Evolutionary conservation across 2,329 filamentous ascomycete species (phyloP).

Genomic region (Ophiostoma novo-ulmi): DNA sequence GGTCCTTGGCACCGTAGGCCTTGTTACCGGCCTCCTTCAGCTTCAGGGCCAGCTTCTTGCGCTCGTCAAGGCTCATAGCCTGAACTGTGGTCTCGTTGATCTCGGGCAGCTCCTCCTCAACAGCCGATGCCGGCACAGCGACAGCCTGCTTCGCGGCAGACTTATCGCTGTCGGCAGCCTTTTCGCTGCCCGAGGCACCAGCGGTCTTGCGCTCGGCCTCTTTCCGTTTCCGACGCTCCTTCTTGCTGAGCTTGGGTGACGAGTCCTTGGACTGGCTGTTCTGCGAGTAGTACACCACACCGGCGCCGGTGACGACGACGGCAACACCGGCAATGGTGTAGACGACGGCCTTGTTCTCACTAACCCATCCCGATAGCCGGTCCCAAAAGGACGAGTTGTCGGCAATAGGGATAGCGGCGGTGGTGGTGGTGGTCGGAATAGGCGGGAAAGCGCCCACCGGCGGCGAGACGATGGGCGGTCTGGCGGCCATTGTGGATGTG

Average conservation of each 20-base stretch:
- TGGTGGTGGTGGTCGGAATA: slow-evolving; percentile 31
- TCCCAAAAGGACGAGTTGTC: slow-evolving; percentile 74
- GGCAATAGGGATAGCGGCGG: slow-evolving; percentile 45
- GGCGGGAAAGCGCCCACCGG: slow-evolving; percentile 35
- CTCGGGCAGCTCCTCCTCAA: slow-evolving; percentile 63
- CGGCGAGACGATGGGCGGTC: slow-evolving; percentile 32
- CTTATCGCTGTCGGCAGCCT: slow-evolving; percentile 30
- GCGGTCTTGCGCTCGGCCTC: slow-evolving; percentile 57
- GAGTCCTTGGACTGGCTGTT: slow-evolving; percentile 37
- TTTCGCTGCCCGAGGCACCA: slow-evolving; percentile 44
- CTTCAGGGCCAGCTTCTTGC: slow-evolving; percentile 81
- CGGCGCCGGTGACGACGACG: slow-evolving; percentile 83
- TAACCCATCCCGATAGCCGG: slow-evolving; percentile 82
- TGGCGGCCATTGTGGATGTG: slow-evolving; percentile 37
- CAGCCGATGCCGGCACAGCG: slow-evolving; percentile 49
- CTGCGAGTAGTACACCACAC: slow-evolving; percentile 85
- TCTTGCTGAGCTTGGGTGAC: slow-evolving; percentile 74
- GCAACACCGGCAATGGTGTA: slow-evolving; percentile 96
- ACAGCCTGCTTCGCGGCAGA: slow-evolving; percentile 38
- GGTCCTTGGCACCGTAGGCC: slow-evolving; percentile 90
- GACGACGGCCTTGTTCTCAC: slow-evolving; percentile 90
- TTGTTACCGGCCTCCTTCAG: slow-evolving; percentile 95
- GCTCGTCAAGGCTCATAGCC: slow-evolving; percentile 56
- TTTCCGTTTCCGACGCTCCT: slow-evolving; percentile 83
- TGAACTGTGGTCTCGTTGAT: slow-evolving; percentile 54